Evolutionary conservation across 768 basidiomycete genomes (phyloP), one percentile per base, ranked within the genome.

Genomic region (Collybia nuda): DNA sequence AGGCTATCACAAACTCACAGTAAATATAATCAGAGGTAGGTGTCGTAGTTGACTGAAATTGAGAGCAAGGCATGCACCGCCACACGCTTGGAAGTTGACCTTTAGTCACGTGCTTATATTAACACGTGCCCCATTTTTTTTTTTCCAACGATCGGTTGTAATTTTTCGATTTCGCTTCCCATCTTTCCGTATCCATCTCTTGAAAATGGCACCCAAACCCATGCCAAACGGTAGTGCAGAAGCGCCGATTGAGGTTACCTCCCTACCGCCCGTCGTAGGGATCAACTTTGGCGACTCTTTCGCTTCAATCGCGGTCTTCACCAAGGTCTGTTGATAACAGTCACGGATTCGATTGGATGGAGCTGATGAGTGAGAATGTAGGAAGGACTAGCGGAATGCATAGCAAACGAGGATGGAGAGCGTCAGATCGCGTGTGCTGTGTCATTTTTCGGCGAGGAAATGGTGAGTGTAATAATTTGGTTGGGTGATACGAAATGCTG

Each of bases 391-490:
- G 87, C 95, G 38, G 91, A 94, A 63, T 96, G 92, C 65, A 98
- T 98, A 53, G 97, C 95, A 5, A 98, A 98, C 66, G 95, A 98
- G 65, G 96, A 98, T 65, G 96, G 97, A 24, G 96, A 98, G 65
- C 87, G 97, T 26, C 96, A 99, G 73, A 98, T 99, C 61, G 93
- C 93, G 0, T 93, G 91, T 64, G 93, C 93, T 22, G 76, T 98
- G 48, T 83, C 94, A 0, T 98, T 96, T 67, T 82, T 84, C 36
- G 93, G 93, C 22, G 91, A 96, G 67, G 90, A 98, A 67, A 84
- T 88, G 65, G 94, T 93, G 62, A 59, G 88, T 77, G 88, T 77
- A 19, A 11, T 36, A 24, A 22, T 54, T 12, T 51, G 48, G 6
- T 48, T 22, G 28, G n/a, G 32, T 18, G 44, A 52, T 22, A 28